These are phyloP conservation scores for Populus deltoides DNA, from an alignment of 345 rosid genomes.

Conservation along the genomic window DNA sequence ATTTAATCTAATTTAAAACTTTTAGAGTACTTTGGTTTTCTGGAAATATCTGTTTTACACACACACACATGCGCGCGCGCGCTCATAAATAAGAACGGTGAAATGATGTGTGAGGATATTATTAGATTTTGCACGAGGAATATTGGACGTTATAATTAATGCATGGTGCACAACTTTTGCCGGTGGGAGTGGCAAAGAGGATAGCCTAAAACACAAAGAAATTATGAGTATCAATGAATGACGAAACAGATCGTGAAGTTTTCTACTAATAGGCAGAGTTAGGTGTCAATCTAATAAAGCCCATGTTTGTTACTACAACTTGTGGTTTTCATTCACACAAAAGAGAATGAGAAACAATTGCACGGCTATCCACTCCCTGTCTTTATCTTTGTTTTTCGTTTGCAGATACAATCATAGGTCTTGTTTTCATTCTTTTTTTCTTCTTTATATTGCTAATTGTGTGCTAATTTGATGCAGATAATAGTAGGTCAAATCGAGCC, in stretches of 20 bases:
- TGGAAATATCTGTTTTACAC: too few species aligned
- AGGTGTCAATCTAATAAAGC: slow-evolving; percentile 55
- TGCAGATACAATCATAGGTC: slow-evolving; percentile 2
- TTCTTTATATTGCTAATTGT: background rate
- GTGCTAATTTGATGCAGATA: slow-evolving; percentile 42
- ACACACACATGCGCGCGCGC: too few species aligned
- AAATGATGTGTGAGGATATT: background rate
- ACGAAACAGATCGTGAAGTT: slow-evolving; percentile 35
- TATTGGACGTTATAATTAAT: slow-evolving; percentile 14
- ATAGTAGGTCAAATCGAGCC: slow-evolving; percentile 73
- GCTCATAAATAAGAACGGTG: background rate
- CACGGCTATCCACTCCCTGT: slow-evolving; percentile 26
- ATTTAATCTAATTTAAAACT: background rate
- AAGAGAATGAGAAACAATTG: slow-evolving; percentile 12
- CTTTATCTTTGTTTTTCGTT: slow-evolving; percentile 9
- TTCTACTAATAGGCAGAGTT: slow-evolving; percentile 48
- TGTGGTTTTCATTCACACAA: slow-evolving; percentile 10
- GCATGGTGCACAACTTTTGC: slow-evolving; percentile 28
- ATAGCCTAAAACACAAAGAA: background rate
- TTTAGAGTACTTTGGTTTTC: background rate
- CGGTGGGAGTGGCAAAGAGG: slow-evolving; percentile 11
- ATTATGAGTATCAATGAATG: slow-evolving; percentile 26
- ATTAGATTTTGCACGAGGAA: background rate
- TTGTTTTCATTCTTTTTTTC: slow-evolving; percentile 13
- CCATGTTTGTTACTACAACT: slow-evolving; percentile 44